Evolutionary conservation across 768 basidiomycete species (phyloP), one percentile per base, ranked within the genome.

Genomic region (Kwoniella europaea): DNA sequence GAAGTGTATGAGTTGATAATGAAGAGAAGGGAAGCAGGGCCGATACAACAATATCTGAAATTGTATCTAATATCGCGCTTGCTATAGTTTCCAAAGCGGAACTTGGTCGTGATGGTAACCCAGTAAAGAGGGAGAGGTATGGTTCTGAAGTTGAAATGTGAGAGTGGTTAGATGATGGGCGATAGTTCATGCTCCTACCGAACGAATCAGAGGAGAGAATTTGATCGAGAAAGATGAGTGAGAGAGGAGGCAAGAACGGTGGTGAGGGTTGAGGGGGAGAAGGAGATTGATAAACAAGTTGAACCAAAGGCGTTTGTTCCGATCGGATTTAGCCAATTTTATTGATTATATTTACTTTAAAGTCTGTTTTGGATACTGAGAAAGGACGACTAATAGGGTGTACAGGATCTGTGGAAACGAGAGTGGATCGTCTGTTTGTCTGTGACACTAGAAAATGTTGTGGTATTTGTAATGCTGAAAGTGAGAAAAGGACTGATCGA

Each of bases 21-120:
- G 71, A 60, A 16, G 68, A 35, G 35, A 35, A 7, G 35, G 7
- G 35, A 5, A 7, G 35, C 35, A 35, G 35, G 35, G 35, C 35
- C 35, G 35, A 35, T 35, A 35, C 35, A 35, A 35, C 35, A 7
- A 35, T 35, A 35, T 35, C 35, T 35, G 35, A 35, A 35, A 35
- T 35, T 35, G 35, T 4, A 7, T 35, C 3, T 35, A 6, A 35
- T 35, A 35, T 35, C 4, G 35, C 35, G 35, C 35, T 35, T 35
- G 35, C 35, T 35, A 35, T 6, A 35, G 35, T 35, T 35, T 6
- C 35, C 35, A 35, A 35, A 35, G n/a, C 65, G 10, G 71, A 63
- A 46, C 71, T 74, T 7, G 69, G 60, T 59, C 73, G 52, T n/a
- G 73, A 66, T 16, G 69, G 69, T 43, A 70, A 67, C 53, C 73